Evolutionary conservation across 495 filamentous ascomycete species (phyloP), one percentile per base, ranked within the genome.

Genomic region (Pyrenula aspistea): DNA sequence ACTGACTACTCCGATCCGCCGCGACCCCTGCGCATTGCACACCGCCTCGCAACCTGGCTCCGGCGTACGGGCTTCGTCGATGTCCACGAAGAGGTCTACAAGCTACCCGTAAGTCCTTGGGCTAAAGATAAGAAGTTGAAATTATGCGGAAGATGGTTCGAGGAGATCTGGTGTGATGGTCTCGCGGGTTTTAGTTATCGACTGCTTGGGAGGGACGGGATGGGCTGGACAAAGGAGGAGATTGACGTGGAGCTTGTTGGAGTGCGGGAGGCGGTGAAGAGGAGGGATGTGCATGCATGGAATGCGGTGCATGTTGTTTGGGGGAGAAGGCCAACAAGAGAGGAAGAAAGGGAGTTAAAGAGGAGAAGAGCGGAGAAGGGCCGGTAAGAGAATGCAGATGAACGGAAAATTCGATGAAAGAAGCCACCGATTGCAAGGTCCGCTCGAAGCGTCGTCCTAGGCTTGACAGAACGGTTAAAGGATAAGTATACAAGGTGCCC

Each of bases 11-110:
- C 75, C 22, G 71, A 82, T 23, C 75, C 77, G 0, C 67, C 70
- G 55, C 57, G 82, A 15, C 82, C 81, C 24, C 71, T 76, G 23
- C 64, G 72, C 0, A 71, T 83, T 22, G 78, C 78, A 0, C 69
- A 76, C 25, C 72, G 74, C 8, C 64, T 83, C 24, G 77, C 76
- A 53, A 62, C 63, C 2, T 83, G 79, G 74, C 80, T 83, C 65
- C 66, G 73, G 58, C 76, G 83, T 55, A 72, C 79, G 0, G 84
- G 85, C 0, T 88, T 85, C 55, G 77, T 81, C 11, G 82, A 87
- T 55, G 73, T 88, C 15, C 68, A 80, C 50, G 76, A 84, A 62
- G 63, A 65, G 12, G 55, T 78, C 3, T 72, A 72, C 59, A 83
- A 82, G 65, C 60, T 84, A 1, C 85, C 84, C 2, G 68, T 76